These are phyloP conservation scores for Macadamia integrifolia DNA, from an alignment of 164 flowering plant genomes.

Conservation along the genomic window DNA sequence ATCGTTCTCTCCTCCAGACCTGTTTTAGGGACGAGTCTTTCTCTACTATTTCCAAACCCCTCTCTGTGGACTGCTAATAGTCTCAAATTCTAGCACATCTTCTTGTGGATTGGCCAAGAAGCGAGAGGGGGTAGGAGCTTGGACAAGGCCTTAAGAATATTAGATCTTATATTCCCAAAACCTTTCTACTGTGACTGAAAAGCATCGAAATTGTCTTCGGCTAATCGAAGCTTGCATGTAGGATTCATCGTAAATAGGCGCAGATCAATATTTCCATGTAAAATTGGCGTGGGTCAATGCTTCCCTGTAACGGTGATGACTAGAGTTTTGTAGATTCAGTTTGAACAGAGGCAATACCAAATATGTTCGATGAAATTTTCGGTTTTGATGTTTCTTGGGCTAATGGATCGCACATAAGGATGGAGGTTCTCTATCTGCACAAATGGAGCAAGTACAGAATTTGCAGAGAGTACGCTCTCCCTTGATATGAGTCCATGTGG, in stretches of 20 bases:
- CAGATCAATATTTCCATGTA: too few relatives aligned
- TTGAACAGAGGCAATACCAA: neutral
- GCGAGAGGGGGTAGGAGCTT: constrained; percentile 7
- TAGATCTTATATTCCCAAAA: constrained; percentile 30
- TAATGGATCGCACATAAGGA: constrained; percentile 1
- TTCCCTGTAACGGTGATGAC: neutral
- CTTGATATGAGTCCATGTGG: constrained; percentile 44
- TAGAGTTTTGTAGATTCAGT: neutral
- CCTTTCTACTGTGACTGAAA: neutral
- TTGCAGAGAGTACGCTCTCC: constrained; percentile 31
- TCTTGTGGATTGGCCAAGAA: constrained; percentile 6
- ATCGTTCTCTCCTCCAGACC: neutral
- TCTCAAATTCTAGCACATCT: constrained; percentile 4
- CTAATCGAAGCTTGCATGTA: constrained; percentile 29
- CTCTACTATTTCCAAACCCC: constrained; percentile 5
- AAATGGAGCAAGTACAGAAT: constrained; percentile 12
- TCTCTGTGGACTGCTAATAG: constrained; percentile 5
- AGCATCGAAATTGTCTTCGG: constrained; percentile 38
- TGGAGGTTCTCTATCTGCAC: constrained; percentile 8
- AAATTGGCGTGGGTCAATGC: neutral
- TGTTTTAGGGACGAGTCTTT: constrained; percentile 5
- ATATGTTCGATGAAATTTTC: constrained; percentile 12
- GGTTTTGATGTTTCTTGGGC: constrained; percentile 6
- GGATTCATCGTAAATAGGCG: constrained; percentile 22
- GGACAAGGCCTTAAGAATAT: constrained; percentile 30